Evolutionary conservation across 75 land plant genomes (phyloP).

Genomic region (Pinus taeda): DNA sequence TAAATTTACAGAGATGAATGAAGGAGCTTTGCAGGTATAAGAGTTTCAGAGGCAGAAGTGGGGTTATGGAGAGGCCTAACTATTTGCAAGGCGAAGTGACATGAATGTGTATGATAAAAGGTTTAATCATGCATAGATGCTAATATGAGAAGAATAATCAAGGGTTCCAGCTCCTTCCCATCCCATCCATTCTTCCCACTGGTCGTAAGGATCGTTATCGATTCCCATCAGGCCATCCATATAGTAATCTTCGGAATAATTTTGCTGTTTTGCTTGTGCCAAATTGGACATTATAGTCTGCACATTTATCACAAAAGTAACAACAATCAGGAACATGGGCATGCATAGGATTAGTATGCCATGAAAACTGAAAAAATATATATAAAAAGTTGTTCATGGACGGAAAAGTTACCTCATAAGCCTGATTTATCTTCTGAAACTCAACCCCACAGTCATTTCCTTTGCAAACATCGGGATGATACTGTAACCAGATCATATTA

Average conservation of each 20-base stretch:
- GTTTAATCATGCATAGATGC: slow-evolving; percentile 34
- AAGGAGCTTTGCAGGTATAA: too few relatives aligned
- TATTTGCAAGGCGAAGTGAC: too few relatives aligned
- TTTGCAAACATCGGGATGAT: too few relatives aligned
- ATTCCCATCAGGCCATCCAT: slow-evolving; percentile 48
- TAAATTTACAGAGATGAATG: too few relatives aligned
- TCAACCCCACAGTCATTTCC: too few relatives aligned
- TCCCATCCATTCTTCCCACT: slow-evolving; percentile 44
- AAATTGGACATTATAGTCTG: not conserved
- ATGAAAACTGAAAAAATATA: too few relatives aligned
- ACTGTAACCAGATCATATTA: slow-evolving; percentile 28
- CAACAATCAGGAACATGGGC: not conserved
- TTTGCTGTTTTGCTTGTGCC: not conserved
- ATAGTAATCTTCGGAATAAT: not conserved
- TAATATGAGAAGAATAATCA: slow-evolving; percentile 14
- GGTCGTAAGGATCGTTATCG: slow-evolving; percentile 39
- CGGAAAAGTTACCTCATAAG: slow-evolving; percentile 28
- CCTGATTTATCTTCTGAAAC: too few relatives aligned
- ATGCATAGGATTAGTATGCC: too few relatives aligned
- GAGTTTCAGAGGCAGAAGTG: too few relatives aligned
- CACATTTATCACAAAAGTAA: slow-evolving; percentile 33
- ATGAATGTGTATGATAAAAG: not conserved
- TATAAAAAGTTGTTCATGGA: too few relatives aligned
- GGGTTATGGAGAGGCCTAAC: too few relatives aligned
- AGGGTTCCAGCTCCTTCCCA: too few relatives aligned